phyloP scores from a whole-genome alignment of 1,139 yeast species.

The Nakaseomyces bracarensis region DNA sequence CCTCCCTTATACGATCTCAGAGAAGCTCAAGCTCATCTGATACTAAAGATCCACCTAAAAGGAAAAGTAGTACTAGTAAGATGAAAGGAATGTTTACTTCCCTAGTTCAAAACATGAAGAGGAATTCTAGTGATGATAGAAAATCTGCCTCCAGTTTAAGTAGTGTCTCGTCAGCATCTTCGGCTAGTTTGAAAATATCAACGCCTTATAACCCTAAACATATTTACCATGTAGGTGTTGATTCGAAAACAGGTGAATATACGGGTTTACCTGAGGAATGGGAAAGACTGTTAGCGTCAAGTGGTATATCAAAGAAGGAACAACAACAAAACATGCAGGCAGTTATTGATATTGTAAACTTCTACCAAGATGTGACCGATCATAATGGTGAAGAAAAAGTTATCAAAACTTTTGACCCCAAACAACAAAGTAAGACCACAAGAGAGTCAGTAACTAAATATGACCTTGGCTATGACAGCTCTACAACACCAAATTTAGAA shows the following conservation, averaged over 20 bases:
- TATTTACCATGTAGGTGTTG: constrained; percentile 88
- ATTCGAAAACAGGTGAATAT: constrained; percentile 72
- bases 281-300: constrained; percentile 73
- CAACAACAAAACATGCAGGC: constrained; percentile 92
- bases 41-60: constrained; percentile 1
- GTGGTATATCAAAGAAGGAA: constrained; percentile 78
- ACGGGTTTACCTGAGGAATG: constrained; percentile 90
- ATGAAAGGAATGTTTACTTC: constrained; percentile 45
- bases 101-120: constrained; percentile 40
- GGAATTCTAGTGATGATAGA: constrained; percentile 26
- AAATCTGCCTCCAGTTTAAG: constrained; percentile 23
- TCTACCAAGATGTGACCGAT: constrained; percentile 63
- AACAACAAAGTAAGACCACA: neutral
- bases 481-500: constrained; percentile 3
- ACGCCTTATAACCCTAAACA: constrained; percentile 88
- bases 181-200: constrained; percentile 56
- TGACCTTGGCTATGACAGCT: neutral
- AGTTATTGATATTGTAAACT: constrained; percentile 85
- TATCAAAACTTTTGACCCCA: constrained; percentile 57
- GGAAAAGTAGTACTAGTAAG: constrained; percentile 7
- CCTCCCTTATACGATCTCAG: neutral
- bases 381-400: constrained; percentile 55
- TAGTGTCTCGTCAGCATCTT: constrained; percentile 9
- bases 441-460: constrained; percentile 2
- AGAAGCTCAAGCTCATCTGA: neutral